These are phyloP conservation scores for Alternaria gaisen DNA, from an alignment of 2,329 filamentous ascomycete genomes.

Conservation along the genomic window DNA sequence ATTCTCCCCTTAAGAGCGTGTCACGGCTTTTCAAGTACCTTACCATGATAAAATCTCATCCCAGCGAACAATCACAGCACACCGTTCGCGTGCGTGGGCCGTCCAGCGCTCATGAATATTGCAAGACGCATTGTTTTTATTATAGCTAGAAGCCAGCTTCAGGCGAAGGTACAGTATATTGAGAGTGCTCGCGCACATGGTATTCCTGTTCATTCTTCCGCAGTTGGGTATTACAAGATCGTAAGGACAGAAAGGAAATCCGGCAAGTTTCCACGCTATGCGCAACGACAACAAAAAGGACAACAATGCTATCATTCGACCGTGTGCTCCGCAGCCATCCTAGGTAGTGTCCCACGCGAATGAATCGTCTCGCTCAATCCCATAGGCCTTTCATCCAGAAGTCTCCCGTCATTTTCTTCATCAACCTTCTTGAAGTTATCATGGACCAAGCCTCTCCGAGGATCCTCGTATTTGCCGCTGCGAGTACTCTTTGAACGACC, in stretches of 20 bases:
- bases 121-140: constrained; percentile 1
- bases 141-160: constrained; percentile 3
- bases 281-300: background rate
- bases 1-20: background rate
- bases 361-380: constrained; percentile 30
- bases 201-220: background rate
- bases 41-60: background rate
- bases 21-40: background rate
- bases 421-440: constrained; percentile 22
- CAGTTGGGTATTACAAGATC: background rate
- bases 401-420: constrained; percentile 26
- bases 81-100: background rate
- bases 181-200: background rate
- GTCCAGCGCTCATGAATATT: background rate
- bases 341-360: constrained; percentile 21
- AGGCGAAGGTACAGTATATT: background rate
- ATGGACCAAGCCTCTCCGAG: constrained; percentile 19
- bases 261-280: background rate
- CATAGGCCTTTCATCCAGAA: constrained; percentile 27
- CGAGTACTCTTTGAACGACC: constrained; percentile 6
- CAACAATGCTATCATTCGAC: constrained; percentile 10
- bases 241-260: constrained; percentile 1
- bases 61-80: background rate
- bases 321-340: constrained; percentile 22
- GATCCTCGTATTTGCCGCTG: constrained; percentile 11